Conservation (phyloP, 2,329 filamentous ascomycete species). For the Chaetomium olivaceum region DNA sequence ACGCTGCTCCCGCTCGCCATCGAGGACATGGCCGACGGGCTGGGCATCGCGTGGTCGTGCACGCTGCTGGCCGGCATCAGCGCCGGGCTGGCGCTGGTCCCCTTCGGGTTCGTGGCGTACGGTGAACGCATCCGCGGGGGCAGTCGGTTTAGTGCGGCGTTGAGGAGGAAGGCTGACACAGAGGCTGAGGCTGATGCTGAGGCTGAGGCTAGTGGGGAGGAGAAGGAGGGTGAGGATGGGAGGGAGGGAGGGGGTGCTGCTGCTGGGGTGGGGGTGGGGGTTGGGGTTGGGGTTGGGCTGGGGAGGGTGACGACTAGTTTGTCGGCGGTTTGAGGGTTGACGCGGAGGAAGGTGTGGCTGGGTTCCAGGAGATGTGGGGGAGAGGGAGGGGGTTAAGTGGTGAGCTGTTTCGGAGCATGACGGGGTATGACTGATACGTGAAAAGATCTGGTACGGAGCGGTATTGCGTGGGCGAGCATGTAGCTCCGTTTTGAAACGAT, state of each 20-base stretch:
- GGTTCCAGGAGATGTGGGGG: too few species aligned
- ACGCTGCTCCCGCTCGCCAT: slow-evolving; percentile 34
- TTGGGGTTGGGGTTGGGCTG: slow-evolving; percentile 29
- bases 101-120: slow-evolving; percentile 52
- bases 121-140: slow-evolving; percentile 45
- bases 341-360: neutral
- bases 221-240: slow-evolving; percentile 30
- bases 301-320: slow-evolving; percentile 32
- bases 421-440: too few species aligned
- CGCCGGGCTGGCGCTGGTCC: slow-evolving; percentile 48
- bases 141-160: slow-evolving; percentile 33
- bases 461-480: neutral
- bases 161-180: slow-evolving; percentile 47
- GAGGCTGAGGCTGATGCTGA: too few species aligned
- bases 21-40: slow-evolving; percentile 32
- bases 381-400: too few species aligned
- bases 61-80: slow-evolving; percentile 51
- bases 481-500: neutral
- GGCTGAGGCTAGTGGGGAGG: slow-evolving; percentile 33
- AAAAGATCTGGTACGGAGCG: too few species aligned
- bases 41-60: slow-evolving; percentile 44
- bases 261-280: too few species aligned
- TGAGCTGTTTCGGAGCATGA: too few species aligned
- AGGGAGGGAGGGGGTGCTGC: slow-evolving; percentile 36
- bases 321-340: slow-evolving; percentile 23